Percentiles rank a stretch among this genome's conserved stretches.
phyloP scores from a whole-genome alignment of 495 filamentous ascomycete genomes.

The Podospora appendiculata region DNA sequence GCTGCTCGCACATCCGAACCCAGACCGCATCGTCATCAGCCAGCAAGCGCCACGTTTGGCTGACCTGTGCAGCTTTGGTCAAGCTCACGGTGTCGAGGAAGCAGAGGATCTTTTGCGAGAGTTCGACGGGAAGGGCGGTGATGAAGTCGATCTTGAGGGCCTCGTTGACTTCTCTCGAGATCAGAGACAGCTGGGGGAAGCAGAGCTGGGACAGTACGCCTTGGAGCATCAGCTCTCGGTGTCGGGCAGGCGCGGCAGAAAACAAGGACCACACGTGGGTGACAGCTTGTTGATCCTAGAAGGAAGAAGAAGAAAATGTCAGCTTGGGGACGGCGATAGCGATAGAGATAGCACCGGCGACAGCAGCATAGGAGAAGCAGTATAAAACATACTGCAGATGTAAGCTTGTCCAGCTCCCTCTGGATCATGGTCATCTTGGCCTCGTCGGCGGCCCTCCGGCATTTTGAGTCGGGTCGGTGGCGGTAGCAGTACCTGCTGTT shows the following conservation, averaged over 20 bases:
- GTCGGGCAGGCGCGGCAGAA: slow-evolving; percentile 88
- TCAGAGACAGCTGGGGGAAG: slow-evolving; percentile 90
- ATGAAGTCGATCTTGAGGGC: slow-evolving; percentile 96
- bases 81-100: slow-evolving; percentile 93
- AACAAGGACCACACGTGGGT: slow-evolving; percentile 96
- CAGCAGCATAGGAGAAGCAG: no score
- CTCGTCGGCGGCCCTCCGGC: slow-evolving; percentile 84
- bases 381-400: slow-evolving; percentile 45
- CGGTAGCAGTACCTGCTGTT: slow-evolving; percentile 96
- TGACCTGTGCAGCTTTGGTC: slow-evolving; percentile 95
- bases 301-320: no score
- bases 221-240: slow-evolving; percentile 89
- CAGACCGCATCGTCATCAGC: slow-evolving; percentile 97
- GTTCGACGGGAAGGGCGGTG: slow-evolving; percentile 75
- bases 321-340: no score
- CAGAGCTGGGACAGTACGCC: slow-evolving; percentile 94
- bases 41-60: slow-evolving; percentile 72
- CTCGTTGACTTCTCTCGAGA: slow-evolving; percentile 79
- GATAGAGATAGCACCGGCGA: no score
- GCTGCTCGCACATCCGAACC: slow-evolving; percentile 98
- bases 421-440: slow-evolving; percentile 93
- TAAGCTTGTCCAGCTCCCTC: slow-evolving; percentile 72
- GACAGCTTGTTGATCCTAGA: slow-evolving; percentile 69
- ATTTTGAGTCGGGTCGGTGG: slow-evolving; percentile 91
- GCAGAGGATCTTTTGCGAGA: slow-evolving; percentile 87